Evolutionary conservation across 768 basidiomycete species (phyloP).

Genomic region (Albatrellus ellisii): DNA sequence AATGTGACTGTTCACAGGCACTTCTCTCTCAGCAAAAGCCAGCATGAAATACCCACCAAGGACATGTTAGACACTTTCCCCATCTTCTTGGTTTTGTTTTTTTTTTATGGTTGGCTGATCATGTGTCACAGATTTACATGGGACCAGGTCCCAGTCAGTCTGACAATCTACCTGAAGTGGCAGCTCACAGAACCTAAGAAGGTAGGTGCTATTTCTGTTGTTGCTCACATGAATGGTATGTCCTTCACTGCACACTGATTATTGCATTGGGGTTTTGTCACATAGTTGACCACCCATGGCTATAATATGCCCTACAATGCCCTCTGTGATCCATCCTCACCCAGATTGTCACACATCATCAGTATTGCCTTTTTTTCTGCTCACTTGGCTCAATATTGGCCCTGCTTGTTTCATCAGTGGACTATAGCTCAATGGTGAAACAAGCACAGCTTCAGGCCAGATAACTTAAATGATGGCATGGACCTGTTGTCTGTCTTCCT

Average conservation of each 20-base stretch:
- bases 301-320: slow-evolving; percentile 77
- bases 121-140: slow-evolving; percentile 49
- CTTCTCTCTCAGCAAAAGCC: slow-evolving; percentile 76
- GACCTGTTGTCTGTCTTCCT: slow-evolving; percentile 69
- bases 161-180: slow-evolving; percentile 79
- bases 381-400: neutral
- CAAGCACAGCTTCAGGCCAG: slow-evolving; percentile 68
- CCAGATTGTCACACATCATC: slow-evolving; percentile 71
- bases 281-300: slow-evolving; percentile 63
- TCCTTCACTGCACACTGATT: too few relatives aligned
- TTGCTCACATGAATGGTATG: neutral
- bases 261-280: neutral
- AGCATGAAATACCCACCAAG: slow-evolving; percentile 79
- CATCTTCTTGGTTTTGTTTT: too few relatives aligned
- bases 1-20: slow-evolving; percentile 70
- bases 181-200: slow-evolving; percentile 39
- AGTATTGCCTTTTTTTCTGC: slow-evolving; percentile 28
- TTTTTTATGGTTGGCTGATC: neutral
- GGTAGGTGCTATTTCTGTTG: slow-evolving; percentile 15
- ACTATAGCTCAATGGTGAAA: slow-evolving; percentile 56
- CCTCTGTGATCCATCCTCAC: slow-evolving; percentile 59
- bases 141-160: slow-evolving; percentile 75
- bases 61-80: slow-evolving; percentile 51
- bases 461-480: slow-evolving; percentile 55
- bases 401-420: slow-evolving; percentile 23